Conservation (phyloP, 2,329 filamentous ascomycete species). For the Diplodia seriata region DNA sequence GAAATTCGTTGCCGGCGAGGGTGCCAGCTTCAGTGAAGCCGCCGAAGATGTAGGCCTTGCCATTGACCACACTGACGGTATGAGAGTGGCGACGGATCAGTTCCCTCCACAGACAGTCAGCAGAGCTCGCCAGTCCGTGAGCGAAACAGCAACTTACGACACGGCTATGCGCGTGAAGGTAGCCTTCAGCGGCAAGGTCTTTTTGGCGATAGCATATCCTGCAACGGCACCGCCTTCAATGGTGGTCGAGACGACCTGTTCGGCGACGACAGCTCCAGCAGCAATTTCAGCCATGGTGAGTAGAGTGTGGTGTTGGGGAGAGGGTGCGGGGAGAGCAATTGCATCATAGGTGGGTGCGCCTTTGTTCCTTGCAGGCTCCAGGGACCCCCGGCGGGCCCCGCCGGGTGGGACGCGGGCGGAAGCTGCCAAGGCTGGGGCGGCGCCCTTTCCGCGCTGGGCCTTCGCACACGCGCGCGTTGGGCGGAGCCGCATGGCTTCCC, state of each 20-base stretch:
- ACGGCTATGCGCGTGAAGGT: slow-evolving; percentile 52
- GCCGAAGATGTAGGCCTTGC: slow-evolving; percentile 56
- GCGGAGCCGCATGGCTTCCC: slow-evolving; percentile 16
- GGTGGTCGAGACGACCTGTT: slow-evolving; percentile 51
- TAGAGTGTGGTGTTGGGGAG: slow-evolving; percentile 11
- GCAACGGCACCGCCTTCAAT: slow-evolving; percentile 48
- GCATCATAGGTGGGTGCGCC: slow-evolving; percentile 16
- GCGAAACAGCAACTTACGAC: slow-evolving; percentile 43
- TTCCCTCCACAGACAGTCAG: slow-evolving; percentile 37
- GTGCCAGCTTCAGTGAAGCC: slow-evolving; percentile 47
- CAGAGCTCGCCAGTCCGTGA: slow-evolving; percentile 35
- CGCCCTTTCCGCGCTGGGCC: neutral
- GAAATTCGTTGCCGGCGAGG: slow-evolving; percentile 53
- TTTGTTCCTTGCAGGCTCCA: slow-evolving; percentile 23
- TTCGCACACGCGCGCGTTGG: neutral
- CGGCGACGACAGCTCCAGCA: slow-evolving; percentile 48
- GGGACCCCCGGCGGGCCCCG: slow-evolving; percentile 18
- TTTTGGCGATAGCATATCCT: slow-evolving; percentile 52
- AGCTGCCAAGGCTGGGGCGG: slow-evolving; percentile 23
- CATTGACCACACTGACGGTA: slow-evolving; percentile 49
- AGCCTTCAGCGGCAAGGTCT: slow-evolving; percentile 53
- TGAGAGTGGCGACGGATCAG: slow-evolving; percentile 48
- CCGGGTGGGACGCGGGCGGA: slow-evolving; percentile 1
- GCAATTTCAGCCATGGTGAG: slow-evolving; percentile 50
- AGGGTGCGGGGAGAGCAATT: slow-evolving; percentile 12